Evolutionary conservation across 1,139 yeast species (phyloP).

Genomic region (Trichomonascaceae sp.): DNA sequence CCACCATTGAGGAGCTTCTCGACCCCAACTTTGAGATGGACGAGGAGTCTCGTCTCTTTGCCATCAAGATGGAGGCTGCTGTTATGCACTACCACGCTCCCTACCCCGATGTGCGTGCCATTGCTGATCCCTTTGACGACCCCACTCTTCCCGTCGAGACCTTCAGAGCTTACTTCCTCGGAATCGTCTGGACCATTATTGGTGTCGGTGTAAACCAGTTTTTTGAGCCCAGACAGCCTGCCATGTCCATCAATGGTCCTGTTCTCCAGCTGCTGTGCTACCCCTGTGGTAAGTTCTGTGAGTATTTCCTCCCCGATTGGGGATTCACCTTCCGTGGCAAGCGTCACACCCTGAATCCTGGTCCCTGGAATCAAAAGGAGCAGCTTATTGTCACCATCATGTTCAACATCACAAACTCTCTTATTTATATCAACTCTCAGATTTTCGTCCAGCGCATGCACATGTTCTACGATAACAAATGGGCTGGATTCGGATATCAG

Average conservation of each 20-base stretch:
- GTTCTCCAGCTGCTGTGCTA: conserved; percentile 46
- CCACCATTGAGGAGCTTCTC: conserved; percentile 8
- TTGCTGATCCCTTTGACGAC: conserved; percentile 36
- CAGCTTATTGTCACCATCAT: conserved; percentile 47
- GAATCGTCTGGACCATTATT: conserved; percentile 40
- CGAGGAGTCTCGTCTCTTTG: conserved; percentile 17
- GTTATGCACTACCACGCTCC: conserved; percentile 36
- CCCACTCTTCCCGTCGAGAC: conserved; percentile 35
- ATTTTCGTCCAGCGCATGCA: conserved; percentile 32
- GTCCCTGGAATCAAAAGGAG: conserved; percentile 57
- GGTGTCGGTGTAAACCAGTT: conserved; percentile 47
- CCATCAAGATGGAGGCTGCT: conserved; percentile 27
- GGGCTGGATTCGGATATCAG: conserved; percentile 41
- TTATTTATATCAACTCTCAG: conserved; percentile 33
- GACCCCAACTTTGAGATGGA: conserved; percentile 19
- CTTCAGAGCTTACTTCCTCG: conserved; percentile 34
- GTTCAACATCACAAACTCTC: conserved; percentile 31
- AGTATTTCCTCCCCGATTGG: conserved; percentile 34
- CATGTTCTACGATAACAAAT: conserved; percentile 30
- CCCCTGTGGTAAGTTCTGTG: conserved; percentile 35
- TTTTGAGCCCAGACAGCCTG: conserved; percentile 42
- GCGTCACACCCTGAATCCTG: conserved; percentile 36
- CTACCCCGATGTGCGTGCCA: conserved; percentile 38
- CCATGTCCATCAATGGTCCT: conserved; percentile 32
- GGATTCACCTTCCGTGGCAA: conserved; percentile 30